Base-by-base conservation (phyloP, 805 yeast genomes). In the Maudiozyma barnettii region DNA sequence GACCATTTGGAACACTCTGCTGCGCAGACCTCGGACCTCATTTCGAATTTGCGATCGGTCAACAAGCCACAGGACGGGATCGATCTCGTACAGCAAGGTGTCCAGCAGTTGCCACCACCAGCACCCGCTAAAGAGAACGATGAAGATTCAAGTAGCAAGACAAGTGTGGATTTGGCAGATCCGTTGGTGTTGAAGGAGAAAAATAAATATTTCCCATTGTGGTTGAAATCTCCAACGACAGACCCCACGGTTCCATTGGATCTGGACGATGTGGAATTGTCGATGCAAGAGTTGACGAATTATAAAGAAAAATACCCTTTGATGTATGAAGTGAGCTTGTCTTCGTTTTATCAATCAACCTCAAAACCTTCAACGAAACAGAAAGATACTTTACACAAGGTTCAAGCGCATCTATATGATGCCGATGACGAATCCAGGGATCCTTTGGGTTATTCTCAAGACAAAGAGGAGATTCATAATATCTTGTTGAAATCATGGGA, bases 401-500 rank as follows among this genome's bases (percentile, higher is more conserved):
- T 69, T 18, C 74, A 70, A 47, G 47, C 68, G 1, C 39, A 43
- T 0, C 42, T 45, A 9, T 67, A 65, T 47, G 46, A 41, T 5
- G 66, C 10, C 60, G 46, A 41, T 5, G 66, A 9, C 60, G 47
- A 66, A 61, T 29, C 69, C 68, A 0, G 18, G 49, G 36, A 55
- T 55, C 31, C 4, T 4, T 2, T 26, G 30, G 30, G 8, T 5
- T 58, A 54, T 16, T 31, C 39, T 2, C 58, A 54, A 1, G 60
- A 71, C 39, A 59, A 66, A 18, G 43, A 46, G 3, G 49, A 58
- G 10, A 64, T 77, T 22, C 63, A 61, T 46, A 52, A 59, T 5
- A 70, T 73, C 2, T 70, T 76, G 45, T 29, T 54, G 30, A 62
- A 56, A 23, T 68, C 78, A 3, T 78, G 81, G 80, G 46, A 53